phyloP scores from a whole-genome alignment of 495 filamentous ascomycete species.

The Xylaria grammica region DNA sequence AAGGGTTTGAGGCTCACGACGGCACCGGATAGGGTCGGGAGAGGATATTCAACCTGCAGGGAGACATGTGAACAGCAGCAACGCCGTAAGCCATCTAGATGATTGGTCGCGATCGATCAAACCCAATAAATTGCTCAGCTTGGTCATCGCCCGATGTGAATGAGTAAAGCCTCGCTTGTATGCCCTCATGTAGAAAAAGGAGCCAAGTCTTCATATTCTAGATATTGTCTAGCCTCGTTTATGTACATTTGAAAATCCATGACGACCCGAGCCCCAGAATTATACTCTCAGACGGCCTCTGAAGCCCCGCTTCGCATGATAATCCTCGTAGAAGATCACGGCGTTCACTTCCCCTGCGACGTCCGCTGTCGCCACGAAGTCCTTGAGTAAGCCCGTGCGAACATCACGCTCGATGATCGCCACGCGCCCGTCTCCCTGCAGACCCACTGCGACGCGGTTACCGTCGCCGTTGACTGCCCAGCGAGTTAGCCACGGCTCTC shows the following conservation, averaged over 20 bases:
- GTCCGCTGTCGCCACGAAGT: conserved; percentile 53
- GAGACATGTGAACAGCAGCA: conserved; percentile 14
- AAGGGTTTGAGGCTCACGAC: conserved; percentile 18
- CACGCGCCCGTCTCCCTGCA: conserved; percentile 63
- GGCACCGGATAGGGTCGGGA: background rate
- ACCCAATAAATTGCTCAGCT: background rate
- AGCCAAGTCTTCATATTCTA: background rate
- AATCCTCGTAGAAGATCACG: conserved; percentile 66
- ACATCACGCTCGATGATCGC: conserved; percentile 64
- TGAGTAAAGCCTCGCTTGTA: conserved; percentile 9
- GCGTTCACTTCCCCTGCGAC: conserved; percentile 60
- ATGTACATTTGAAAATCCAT: conserved; percentile 16
- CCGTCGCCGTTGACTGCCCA: conserved; percentile 61
- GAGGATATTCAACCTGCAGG: conserved; percentile 2
- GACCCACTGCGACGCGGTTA: conserved; percentile 64
- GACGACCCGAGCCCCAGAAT: background rate
- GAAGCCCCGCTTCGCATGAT: conserved; percentile 25
- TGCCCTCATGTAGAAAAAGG: conserved; percentile 18
- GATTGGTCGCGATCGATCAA: conserved; percentile 7
- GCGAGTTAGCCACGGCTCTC: background rate
- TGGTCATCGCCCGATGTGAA: background rate
- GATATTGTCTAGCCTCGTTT: background rate
- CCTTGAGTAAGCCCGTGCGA: conserved; percentile 59
- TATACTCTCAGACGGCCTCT: background rate
- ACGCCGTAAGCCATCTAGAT: background rate